Percentiles rank a stretch among this genome's conserved stretches.
Conservation (phyloP, 208 protist species). For the Leishmania lainsoni region DNA sequence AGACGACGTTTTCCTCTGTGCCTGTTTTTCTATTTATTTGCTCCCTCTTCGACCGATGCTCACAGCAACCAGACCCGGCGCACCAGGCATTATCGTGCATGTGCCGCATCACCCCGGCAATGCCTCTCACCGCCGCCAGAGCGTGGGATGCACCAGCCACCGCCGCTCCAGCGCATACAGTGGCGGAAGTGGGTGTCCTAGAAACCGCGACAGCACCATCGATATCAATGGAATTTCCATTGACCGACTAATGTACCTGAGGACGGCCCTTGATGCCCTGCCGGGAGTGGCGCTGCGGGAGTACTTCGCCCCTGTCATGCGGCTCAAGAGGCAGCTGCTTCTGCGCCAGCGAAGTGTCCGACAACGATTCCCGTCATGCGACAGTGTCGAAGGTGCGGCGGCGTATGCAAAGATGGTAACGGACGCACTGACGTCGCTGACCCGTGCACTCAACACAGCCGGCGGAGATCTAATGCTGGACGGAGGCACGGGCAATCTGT, state of each 20-base stretch:
- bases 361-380: constrained; percentile 28
- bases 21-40: not conserved
- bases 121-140: constrained; percentile 19
- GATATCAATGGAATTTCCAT: constrained; percentile 45
- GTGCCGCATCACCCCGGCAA: not conserved
- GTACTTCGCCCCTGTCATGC: constrained; percentile 76
- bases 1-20: not conserved
- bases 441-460: constrained; percentile 49
- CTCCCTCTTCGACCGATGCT: not conserved
- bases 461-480: constrained; percentile 49
- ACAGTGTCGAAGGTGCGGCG: constrained; percentile 11
- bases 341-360: constrained; percentile 39
- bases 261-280: constrained; percentile 76
- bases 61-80: not conserved
- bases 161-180: constrained; percentile 7
- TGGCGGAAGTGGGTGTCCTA: not conserved
- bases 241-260: constrained; percentile 80
- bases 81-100: constrained; percentile 14
- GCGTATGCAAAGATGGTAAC: constrained; percentile 38
- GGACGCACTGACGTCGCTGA: constrained; percentile 50
- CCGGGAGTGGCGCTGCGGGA: constrained; percentile 64
- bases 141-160: constrained; percentile 12
- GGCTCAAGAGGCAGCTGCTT: constrained; percentile 52
- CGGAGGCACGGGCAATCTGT: constrained; percentile 32
- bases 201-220: not conserved